A percentile compares a stretch with the other conserved stretches of the same genome.
Evolutionary conservation across 2,329 filamentous ascomycete genomes (phyloP).

Genomic region (Colletotrichum tropicicola): DNA sequence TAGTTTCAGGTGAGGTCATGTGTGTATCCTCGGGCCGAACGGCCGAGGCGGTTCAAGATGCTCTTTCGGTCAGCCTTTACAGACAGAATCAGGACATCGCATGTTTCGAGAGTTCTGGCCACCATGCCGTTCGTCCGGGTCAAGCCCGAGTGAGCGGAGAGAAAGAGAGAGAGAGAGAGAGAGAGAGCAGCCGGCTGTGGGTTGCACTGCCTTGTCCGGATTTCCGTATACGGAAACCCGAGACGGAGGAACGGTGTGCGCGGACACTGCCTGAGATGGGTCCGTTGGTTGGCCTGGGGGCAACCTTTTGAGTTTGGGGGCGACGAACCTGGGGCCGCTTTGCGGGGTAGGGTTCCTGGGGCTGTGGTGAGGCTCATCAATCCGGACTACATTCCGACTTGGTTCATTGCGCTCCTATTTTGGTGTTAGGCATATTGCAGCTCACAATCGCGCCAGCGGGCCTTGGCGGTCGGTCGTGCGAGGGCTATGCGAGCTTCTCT

Average conservation of each 20-base stretch:
- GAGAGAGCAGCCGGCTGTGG: too few relatives aligned
- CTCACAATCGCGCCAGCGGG: too few relatives aligned
- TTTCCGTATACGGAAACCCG: conserved; percentile 18
- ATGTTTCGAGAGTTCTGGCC: neutral
- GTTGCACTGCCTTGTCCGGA: neutral
- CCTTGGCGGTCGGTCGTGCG: too few relatives aligned
- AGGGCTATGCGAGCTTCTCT: neutral
- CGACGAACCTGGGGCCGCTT: neutral
- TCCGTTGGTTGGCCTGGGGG: neutral
- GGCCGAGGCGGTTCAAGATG: neutral
- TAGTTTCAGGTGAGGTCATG: neutral
- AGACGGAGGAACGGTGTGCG: neutral
- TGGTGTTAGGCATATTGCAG: too few relatives aligned
- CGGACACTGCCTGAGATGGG: neutral
- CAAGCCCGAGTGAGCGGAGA: neutral
- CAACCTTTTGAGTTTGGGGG: neutral
- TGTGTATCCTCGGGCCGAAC: neutral
- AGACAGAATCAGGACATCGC: too few relatives aligned
- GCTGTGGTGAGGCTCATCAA: neutral
- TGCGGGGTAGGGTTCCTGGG: conserved; percentile 15
- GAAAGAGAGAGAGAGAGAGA: too few relatives aligned
- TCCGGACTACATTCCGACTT: neutral
- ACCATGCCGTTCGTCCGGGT: neutral
- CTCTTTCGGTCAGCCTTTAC: neutral
- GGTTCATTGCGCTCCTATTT: too few relatives aligned